These are phyloP conservation scores for Talaromyces adpressus DNA, from an alignment of 495 filamentous ascomycete species.

Conservation along the genomic window DNA sequence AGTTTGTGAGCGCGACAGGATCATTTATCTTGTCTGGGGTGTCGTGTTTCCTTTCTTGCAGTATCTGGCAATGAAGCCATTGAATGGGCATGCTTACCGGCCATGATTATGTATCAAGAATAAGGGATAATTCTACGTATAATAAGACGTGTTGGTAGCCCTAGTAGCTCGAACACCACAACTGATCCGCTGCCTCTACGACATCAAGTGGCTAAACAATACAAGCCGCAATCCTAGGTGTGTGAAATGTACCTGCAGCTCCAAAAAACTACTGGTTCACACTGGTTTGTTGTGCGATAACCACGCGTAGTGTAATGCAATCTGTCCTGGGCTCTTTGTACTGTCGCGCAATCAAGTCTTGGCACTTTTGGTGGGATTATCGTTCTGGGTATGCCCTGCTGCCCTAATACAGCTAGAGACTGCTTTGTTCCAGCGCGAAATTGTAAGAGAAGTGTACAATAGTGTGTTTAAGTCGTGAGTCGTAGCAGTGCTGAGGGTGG, in stretches of 20 bases:
- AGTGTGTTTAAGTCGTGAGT: neutral
- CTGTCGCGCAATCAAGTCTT: neutral
- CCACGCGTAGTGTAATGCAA: constrained; percentile 5
- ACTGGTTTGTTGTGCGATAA: constrained; percentile 12
- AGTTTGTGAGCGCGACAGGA: neutral
- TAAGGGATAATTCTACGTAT: constrained; percentile 30
- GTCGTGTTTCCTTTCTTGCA: neutral
- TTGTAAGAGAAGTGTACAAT: neutral
- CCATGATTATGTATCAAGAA: constrained; percentile 26
- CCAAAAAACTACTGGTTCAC: constrained; percentile 30
- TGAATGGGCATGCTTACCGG: constrained; percentile 36
- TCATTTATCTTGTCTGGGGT: neutral
- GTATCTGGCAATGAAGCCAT: neutral
- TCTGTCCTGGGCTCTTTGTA: constrained; percentile 1
- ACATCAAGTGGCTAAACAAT: constrained; percentile 39
- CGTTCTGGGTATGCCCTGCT: neutral
- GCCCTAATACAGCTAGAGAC: neutral
- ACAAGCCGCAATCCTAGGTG: constrained; percentile 29
- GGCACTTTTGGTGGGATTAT: neutral
- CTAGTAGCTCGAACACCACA: constrained; percentile 22
- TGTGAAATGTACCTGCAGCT: constrained; percentile 21
- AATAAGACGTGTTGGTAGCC: constrained; percentile 15
- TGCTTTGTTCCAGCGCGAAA: neutral
- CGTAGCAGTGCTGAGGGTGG: neutral
- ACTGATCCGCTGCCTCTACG: constrained; percentile 27